Conservation (phyloP, 2,329 filamentous ascomycete species). For the Paracoccidioides brasiliensis region DNA sequence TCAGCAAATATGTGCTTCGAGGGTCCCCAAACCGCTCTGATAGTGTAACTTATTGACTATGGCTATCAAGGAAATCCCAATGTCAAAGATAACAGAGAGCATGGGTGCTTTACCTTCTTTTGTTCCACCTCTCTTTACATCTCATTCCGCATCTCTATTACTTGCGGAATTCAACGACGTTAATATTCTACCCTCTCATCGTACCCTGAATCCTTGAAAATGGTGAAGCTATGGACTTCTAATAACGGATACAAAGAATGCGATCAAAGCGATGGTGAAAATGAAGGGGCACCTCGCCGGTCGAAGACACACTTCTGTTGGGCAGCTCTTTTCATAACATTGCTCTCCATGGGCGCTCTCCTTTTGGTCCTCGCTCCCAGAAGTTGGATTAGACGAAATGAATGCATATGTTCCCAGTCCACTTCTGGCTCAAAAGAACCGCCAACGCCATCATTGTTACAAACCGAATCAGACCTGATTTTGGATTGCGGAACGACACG, state of each 20-base stretch:
- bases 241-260: background rate
- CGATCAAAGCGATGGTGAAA: background rate
- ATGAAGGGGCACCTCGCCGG: background rate
- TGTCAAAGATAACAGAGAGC: background rate
- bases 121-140: background rate
- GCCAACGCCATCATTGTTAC: background rate
- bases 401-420: background rate
- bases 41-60: background rate
- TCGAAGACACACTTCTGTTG: background rate
- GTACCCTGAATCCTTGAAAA: background rate
- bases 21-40: background rate
- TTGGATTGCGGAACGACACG: constrained; percentile 5
- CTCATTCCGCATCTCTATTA: background rate
- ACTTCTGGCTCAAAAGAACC: background rate
- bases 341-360: background rate
- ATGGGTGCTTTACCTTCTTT: background rate
- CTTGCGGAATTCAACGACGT: background rate
- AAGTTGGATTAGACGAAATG: background rate
- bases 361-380: background rate
- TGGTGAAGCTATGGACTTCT: background rate
- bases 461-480: background rate
- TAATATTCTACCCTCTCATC: background rate
- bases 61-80: background rate
- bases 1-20: background rate
- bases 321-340: background rate